A percentile compares a stretch with the other conserved stretches of the same genome.
These are phyloP conservation scores for Ogataea nonfermentans DNA, from an alignment of 805 yeast genomes.

Conservation along the genomic window DNA sequence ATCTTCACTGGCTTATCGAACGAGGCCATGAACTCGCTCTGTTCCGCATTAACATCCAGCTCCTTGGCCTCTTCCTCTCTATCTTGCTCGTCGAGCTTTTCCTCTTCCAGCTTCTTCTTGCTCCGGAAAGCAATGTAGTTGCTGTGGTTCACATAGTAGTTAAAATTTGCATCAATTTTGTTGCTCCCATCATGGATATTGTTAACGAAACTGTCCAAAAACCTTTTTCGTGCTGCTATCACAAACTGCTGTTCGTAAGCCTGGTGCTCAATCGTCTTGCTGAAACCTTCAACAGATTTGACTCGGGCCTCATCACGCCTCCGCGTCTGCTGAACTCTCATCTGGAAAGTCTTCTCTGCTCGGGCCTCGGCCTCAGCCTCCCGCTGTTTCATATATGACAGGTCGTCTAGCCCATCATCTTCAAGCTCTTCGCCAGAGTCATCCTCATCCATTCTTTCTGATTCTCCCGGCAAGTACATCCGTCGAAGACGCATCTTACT, in stretches of 20 bases:
- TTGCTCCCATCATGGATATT: conserved; percentile 24
- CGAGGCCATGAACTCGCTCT: conserved; percentile 18
- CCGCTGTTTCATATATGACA: conserved; percentile 22
- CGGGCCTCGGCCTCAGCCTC: conserved; percentile 20
- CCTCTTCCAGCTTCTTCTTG: conserved; percentile 40
- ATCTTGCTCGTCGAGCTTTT: conserved; percentile 41
- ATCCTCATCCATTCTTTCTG: conserved; percentile 29
- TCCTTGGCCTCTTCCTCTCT: conserved; percentile 36
- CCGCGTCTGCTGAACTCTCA: conserved; percentile 19
- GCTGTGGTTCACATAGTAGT: conserved; percentile 41
- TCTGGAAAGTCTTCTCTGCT: conserved; percentile 17
- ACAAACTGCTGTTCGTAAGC: conserved; percentile 20
- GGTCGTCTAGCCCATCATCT: conserved; percentile 19
- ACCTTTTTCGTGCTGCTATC: conserved; percentile 24
- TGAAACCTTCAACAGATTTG: conserved; percentile 36
- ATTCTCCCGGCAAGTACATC: conserved; percentile 35
- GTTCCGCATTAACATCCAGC: conserved; percentile 10
- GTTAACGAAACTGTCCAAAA: conserved; percentile 31
- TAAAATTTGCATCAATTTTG: conserved; percentile 34
- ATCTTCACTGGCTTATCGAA: conserved; percentile 25
- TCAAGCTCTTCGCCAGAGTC: conserved; percentile 15
- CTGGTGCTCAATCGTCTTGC: conserved; percentile 29
- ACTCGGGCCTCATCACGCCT: conserved; percentile 31
- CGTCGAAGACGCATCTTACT: conserved; percentile 47
- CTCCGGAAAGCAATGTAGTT: conserved; percentile 43